Evolutionary conservation across 257 asterid genomes (phyloP), one percentile per base, ranked within the genome.

Genomic region (Anisodus tanguticus): DNA sequence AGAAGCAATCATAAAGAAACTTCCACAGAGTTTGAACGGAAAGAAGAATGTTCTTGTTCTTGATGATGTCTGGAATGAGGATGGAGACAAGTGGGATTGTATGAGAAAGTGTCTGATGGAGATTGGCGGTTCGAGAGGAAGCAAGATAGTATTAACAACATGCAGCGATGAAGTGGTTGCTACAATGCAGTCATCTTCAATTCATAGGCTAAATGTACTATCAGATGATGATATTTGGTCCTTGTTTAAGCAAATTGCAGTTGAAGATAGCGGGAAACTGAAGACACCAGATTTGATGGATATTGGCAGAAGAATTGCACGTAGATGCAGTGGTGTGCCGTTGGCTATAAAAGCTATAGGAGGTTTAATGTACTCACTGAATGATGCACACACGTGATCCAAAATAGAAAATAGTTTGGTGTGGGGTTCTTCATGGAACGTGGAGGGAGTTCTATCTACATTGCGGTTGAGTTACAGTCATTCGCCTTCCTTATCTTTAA

Each of bases 21-120:
- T 84, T n/a, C 19, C 5, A 77, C 5, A 77, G 37, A 57, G 17
- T 45, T 78, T 83, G 74, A 59, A 55, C 8, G 82, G 82, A 19
- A 83, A 83, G 53, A 78, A 41, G 26, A 72, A 72, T 60, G 17
- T 83, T 2, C 45, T 83, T 15, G 81, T 83, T 12, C 76, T 83
- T 2, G 86, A 83, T 74, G 86, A 83, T 47, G 55, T 78, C 45
- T 84, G 86, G 82, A 54, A 84, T n/a, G 67, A 84, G 69, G 58
- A 53, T 39, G 8, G 35, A 16, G 54, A n/a, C 17, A 69, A 39
- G 17, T 69, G 78, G 78, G 78, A 69, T 35, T 35, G 53, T 69
- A 35, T 69, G 78, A 69, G 78, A 49, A 69, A 10, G 54, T 69
- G 78, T 55, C 31, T 83, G 80, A 13, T 12, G 26, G 79, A 49